These are phyloP conservation scores for Mychonastes homosphaera DNA, from an alignment of 139 green algal species.

Conservation along the genomic window DNA sequence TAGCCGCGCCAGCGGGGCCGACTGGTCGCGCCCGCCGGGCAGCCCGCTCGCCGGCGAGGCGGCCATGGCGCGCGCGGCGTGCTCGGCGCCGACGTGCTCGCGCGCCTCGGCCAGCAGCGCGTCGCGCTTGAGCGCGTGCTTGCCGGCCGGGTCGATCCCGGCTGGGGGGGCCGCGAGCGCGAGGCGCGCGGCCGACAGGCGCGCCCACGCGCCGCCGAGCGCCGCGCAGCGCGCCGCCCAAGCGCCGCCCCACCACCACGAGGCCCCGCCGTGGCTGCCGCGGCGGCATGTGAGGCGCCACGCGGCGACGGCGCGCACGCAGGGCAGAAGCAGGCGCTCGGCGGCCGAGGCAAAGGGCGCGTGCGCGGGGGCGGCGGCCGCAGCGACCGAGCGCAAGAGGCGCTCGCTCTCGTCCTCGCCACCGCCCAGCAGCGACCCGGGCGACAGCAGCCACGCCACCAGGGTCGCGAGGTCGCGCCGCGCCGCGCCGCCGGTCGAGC, in stretches of 20 bases:
- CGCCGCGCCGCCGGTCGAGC: neutral
- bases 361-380: neutral
- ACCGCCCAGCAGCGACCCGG: neutral
- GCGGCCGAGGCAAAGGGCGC: too few relatives aligned
- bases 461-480: slow-evolving; percentile 3
- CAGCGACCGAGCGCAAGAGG: neutral
- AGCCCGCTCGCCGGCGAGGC: slow-evolving; percentile 16
- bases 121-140: slow-evolving; percentile 33
- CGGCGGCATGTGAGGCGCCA: neutral
- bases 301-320: slow-evolving; percentile 6
- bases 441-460: slow-evolving; percentile 1
- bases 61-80: slow-evolving; percentile 15
- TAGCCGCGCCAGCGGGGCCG: slow-evolving; percentile 23
- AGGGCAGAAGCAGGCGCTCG: slow-evolving; percentile 29
- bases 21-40: slow-evolving; percentile 47
- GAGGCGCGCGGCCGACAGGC: slow-evolving; percentile 68
- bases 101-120: slow-evolving; percentile 26
- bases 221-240: slow-evolving; percentile 7
- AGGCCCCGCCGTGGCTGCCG: neutral
- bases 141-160: slow-evolving; percentile 68
- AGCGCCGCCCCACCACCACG: too few relatives aligned
- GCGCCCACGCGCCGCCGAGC: slow-evolving; percentile 50
- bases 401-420: neutral
- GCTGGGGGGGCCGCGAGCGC: slow-evolving; percentile 57
- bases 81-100: slow-evolving; percentile 37